Conservation (phyloP, 2,329 filamentous ascomycete genomes). For the Penicillium sp. region DNA sequence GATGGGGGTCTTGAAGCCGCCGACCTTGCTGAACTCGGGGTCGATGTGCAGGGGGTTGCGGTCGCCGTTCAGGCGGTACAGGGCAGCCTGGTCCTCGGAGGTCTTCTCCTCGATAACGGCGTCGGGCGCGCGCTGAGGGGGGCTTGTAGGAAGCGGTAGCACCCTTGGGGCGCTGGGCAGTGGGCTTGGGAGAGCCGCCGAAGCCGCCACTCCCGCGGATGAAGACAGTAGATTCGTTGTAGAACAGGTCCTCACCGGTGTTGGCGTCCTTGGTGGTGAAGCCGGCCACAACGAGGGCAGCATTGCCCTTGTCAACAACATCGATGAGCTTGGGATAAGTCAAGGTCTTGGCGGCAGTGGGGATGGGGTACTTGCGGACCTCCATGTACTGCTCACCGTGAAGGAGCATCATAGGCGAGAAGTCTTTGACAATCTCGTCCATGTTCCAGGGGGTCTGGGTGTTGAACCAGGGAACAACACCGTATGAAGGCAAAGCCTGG, state of each 20-base stretch:
- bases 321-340: slow-evolving; percentile 81
- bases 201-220: slow-evolving; percentile 89
- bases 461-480: slow-evolving; percentile 92
- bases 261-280: slow-evolving; percentile 80
- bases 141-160: slow-evolving; percentile 76
- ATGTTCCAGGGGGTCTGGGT: slow-evolving; percentile 76
- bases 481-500: slow-evolving; percentile 91
- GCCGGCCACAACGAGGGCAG: slow-evolving; percentile 76
- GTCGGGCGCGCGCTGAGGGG: slow-evolving; percentile 76
- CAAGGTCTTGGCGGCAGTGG: slow-evolving; percentile 73
- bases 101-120: slow-evolving; percentile 81
- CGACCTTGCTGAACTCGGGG: slow-evolving; percentile 88
- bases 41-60: slow-evolving; percentile 97
- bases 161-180: slow-evolving; percentile 69
- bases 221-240: slow-evolving; percentile 94
- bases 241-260: slow-evolving; percentile 88
- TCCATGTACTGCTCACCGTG: slow-evolving; percentile 99
- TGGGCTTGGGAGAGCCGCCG: slow-evolving; percentile 70
- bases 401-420: slow-evolving; percentile 96
- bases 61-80: slow-evolving; percentile 92
- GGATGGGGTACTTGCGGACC: slow-evolving; percentile 85
- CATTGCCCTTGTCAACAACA: slow-evolving; percentile 92
- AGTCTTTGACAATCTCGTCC: slow-evolving; percentile 86
- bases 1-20: slow-evolving; percentile 91
- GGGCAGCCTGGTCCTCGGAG: slow-evolving; percentile 82